Percentiles rank a stretch among this genome's conserved stretches.
These are phyloP conservation scores for Chondrus crispus DNA, from an alignment of 23 red algal genomes.

Conservation along the genomic window DNA sequence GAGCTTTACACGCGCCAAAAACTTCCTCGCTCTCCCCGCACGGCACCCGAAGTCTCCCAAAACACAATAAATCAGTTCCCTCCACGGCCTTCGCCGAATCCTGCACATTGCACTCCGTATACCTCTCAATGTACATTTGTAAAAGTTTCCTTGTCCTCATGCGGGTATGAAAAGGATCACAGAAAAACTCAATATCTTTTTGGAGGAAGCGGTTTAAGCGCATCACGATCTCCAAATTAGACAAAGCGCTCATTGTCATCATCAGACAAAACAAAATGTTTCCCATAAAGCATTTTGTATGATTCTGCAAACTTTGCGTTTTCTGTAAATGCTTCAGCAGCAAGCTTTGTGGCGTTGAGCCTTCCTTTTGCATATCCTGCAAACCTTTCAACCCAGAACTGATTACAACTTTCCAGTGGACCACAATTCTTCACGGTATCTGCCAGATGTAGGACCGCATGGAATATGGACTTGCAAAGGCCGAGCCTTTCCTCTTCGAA, in stretches of 20 bases:
- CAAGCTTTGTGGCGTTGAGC: not conserved
- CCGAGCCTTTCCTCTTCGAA: not conserved
- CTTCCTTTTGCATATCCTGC: not conserved
- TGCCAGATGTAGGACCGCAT: not conserved
- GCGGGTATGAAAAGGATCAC: not conserved
- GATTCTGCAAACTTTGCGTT: not conserved
- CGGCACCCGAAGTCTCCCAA: not conserved
- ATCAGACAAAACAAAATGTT: not conserved
- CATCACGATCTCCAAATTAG: no score
- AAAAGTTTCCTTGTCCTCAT: not conserved
- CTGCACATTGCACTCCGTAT: not conserved
- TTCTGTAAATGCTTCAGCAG: not conserved
- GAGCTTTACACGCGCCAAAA: not conserved
- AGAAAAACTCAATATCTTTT: not conserved
- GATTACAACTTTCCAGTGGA: not conserved
- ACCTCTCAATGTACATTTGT: not conserved
- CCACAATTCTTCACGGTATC: not conserved
- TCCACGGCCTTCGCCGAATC: not conserved
- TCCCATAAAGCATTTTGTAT: not conserved
- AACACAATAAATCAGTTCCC: not conserved
- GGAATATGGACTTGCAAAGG: not conserved
- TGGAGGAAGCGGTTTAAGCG: not conserved
- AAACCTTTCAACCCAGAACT: not conserved
- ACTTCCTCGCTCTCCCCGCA: not conserved
- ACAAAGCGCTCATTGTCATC: no score